Evolutionary conservation across 2,329 filamentous ascomycete genomes (phyloP).

Genomic region (Colletotrichum lupini): DNA sequence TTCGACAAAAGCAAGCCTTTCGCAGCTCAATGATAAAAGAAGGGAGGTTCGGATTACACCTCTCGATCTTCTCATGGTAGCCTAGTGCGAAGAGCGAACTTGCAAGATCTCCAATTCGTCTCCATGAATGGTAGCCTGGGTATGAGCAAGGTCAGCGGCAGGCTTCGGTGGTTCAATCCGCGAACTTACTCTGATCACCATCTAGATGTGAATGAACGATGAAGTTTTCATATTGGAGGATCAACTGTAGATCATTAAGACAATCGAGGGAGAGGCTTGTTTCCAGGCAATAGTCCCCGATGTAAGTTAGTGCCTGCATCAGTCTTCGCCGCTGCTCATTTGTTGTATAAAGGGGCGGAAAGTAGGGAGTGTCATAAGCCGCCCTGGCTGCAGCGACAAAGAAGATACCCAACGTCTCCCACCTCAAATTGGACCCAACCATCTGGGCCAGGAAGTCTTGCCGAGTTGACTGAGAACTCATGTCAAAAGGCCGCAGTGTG

Average conservation of each 20-base stretch:
- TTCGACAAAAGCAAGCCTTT: not conserved
- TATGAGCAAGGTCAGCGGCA: conserved; percentile 25
- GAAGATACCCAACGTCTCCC: not conserved
- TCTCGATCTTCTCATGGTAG: conserved; percentile 51
- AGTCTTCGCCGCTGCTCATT: not conserved
- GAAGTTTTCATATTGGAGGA: conserved; percentile 58
- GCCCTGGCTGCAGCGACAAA: not conserved
- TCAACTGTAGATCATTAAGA: conserved; percentile 56
- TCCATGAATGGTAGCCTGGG: conserved; percentile 59
- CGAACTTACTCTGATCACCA: conserved; percentile 53
- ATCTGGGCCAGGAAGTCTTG: not conserved
- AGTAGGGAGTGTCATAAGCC: not conserved
- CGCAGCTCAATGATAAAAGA: not conserved
- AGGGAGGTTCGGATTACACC: not conserved
- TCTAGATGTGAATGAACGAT: conserved; percentile 56
- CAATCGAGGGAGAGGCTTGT: conserved; percentile 41
- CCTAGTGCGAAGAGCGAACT: conserved; percentile 59
- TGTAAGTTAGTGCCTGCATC: not conserved
- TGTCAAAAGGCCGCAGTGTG: not conserved
- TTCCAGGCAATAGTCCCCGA: conserved; percentile 10
- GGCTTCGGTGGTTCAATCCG: not conserved
- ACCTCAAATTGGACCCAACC: not conserved
- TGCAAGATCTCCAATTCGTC: conserved; percentile 56
- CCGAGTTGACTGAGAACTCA: not conserved
- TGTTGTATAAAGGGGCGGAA: not conserved